A percentile compares a stretch with the other conserved stretches of the same genome.
Conservation (phyloP, 352 stramenopile species). For the Globisporangium camurandrum region DNA sequence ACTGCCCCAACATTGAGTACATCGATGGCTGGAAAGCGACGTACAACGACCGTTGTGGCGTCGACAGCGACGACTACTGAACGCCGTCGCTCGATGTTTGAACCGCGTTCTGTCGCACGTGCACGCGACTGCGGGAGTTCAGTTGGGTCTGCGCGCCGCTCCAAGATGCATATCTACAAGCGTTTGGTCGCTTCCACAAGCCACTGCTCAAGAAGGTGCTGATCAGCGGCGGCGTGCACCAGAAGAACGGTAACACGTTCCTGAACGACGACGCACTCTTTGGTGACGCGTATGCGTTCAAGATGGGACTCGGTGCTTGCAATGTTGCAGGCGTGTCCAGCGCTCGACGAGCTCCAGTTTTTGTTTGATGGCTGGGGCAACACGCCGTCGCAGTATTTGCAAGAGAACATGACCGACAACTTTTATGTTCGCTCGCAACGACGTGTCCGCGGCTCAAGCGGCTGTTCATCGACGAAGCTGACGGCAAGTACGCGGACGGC, state of each 20-base stretch:
- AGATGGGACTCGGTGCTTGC: neutral
- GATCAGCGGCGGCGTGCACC: no score
- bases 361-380: neutral
- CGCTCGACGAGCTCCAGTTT: constrained; percentile 9
- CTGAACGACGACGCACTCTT: no score
- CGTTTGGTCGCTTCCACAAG: neutral
- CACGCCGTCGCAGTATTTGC: neutral
- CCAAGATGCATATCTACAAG: constrained; percentile 1
- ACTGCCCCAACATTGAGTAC: constrained; percentile 14
- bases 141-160: neutral
- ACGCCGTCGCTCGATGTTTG: constrained; percentile 1
- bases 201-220: no score
- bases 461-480: neutral
- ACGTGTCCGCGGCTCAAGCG: constrained; percentile 1
- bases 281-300: neutral
- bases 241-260: neutral
- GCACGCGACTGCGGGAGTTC: constrained; percentile 1
- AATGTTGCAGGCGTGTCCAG: constrained; percentile 4
- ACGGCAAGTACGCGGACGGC: neutral
- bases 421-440: neutral
- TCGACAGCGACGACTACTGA: constrained; percentile 9
- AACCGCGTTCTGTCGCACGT: neutral
- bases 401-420: neutral
- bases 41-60: neutral
- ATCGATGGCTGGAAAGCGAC: constrained; percentile 18